Base-by-base conservation (phyloP, 208 protist genomes). In the Novymonas esmeraldas region DNA sequence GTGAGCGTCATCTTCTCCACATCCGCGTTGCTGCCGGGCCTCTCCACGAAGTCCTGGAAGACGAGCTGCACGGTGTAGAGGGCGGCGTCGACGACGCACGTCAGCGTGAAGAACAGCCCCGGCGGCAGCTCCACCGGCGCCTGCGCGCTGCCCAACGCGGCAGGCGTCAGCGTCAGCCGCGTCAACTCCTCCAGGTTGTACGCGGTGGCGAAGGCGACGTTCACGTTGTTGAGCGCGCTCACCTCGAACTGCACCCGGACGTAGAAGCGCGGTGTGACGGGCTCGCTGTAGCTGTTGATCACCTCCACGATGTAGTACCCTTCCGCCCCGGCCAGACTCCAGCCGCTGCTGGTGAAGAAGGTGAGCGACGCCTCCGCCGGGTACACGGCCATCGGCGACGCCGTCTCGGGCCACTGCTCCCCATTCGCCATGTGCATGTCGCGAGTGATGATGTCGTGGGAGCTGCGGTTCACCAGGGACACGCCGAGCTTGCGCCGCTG, bases 271-370 rank as follows among this genome's bases (percentile, higher is more conserved):
- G 54, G 34, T 13, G 70, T 62, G 36, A 84, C 28, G 6, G 82
- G 71, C 0, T 64, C 50, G 20, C 29, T 70, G 70, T 70, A 76
- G 16, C 49, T 71, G 54, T 92, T 90, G 34, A 79, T 49, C 24
- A 92, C n/a, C 57, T 90, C 78, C 14, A 92, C 29, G 36, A 92
- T 81, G 54, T 84, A 87, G 63, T 78, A 90, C 29, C 57, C 85
- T 63, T 92, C 84, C 42, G 84, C 89, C 3, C 86, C 89, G 36
- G 81, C 79, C 6, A 92, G 61, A 63, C 82, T 90, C 84, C 85
- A 88, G 33, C 50, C 63, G 38, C 45, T 51, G 71, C 89, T 92
- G 9, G 82, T 90, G 67, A 90, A 92, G 45, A 83, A 76, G 11
- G 71, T 81, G 14, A 95, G 74, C 28, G 82, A 92, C 0, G 85